Conservation (phyloP, 495 filamentous ascomycete genomes). For the Neurospora sp. region DNA sequence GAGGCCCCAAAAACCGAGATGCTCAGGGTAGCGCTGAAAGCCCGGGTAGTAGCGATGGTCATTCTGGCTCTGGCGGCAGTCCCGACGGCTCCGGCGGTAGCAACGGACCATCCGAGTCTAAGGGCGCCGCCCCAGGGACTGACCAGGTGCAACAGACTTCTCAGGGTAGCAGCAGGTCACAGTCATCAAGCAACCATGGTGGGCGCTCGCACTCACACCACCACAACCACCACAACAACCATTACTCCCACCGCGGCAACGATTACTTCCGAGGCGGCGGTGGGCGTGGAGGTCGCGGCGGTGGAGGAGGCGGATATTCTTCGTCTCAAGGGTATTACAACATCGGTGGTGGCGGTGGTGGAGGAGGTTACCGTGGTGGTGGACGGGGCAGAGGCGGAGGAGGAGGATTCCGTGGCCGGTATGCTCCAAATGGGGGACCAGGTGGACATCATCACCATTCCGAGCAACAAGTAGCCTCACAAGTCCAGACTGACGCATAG, state of each 20-base stretch:
- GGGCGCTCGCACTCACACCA: neutral
- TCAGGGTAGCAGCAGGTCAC: neutral
- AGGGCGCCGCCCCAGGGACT: neutral
- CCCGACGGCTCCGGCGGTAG: neutral
- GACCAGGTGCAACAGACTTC: neutral
- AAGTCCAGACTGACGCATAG: slow-evolving; percentile 7
- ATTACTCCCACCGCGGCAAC: neutral
- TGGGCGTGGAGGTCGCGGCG: neutral
- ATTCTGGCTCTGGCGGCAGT: neutral
- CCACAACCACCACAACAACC: neutral
- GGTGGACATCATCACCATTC: neutral
- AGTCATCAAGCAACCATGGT: neutral
- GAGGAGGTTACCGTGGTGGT: neutral
- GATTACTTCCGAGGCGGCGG: neutral
- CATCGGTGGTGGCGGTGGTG: neutral
- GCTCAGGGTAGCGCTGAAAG: neutral
- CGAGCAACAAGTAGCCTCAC: neutral
- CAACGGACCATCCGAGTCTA: neutral
- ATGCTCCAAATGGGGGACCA: neutral
- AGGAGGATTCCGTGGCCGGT: slow-evolving; percentile 2
- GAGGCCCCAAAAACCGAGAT: slow-evolving; percentile 4
- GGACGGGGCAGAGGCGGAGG: slow-evolving; percentile 1
- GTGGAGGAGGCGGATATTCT: neutral
- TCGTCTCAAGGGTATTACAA: neutral
- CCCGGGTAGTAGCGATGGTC: neutral